Conservation (phyloP, 306 rosid species). For the Coriaria nepalensis region DNA sequence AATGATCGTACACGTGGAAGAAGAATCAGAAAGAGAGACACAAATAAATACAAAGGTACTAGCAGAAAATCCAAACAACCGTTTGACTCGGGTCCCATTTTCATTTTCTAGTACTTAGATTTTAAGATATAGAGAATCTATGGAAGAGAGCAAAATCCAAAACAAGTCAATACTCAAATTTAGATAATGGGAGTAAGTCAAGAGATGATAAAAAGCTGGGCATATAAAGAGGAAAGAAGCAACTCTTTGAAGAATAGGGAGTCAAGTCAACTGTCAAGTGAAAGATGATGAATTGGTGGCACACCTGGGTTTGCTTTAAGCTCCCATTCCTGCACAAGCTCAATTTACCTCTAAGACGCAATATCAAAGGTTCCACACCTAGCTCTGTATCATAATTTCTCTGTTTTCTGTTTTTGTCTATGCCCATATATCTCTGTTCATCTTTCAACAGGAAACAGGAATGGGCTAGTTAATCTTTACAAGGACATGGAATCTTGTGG, state of each 20-base stretch:
- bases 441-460: conserved; percentile 31
- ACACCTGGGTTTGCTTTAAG: conserved; percentile 40
- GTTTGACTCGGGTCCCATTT: conserved; percentile 40
- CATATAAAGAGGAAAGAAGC: too few species aligned
- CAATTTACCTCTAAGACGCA: conserved; percentile 29
- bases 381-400: too few species aligned
- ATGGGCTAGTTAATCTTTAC: conserved; percentile 45
- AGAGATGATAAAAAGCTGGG: conserved; percentile 5
- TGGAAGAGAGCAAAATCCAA: conserved; percentile 36
- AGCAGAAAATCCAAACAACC: conserved; percentile 66
- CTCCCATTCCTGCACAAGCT: conserved; percentile 28
- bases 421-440: not conserved
- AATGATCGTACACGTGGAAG: too few species aligned
- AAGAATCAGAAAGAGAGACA: too few species aligned
- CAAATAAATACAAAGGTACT: too few species aligned
- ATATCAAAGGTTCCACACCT: conserved; percentile 47
- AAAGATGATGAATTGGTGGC: conserved; percentile 41
- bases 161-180: conserved; percentile 19
- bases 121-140: conserved; percentile 30
- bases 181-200: conserved; percentile 8
- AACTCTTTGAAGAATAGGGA: conserved; percentile 16
- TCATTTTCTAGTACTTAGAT: conserved; percentile 9
- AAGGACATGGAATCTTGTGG: conserved; percentile 70
- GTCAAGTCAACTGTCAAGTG: conserved; percentile 8
- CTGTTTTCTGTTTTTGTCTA: not conserved